phyloP scores from a whole-genome alignment of 106 monocot genomes.

The Dioscorea alata region DNA sequence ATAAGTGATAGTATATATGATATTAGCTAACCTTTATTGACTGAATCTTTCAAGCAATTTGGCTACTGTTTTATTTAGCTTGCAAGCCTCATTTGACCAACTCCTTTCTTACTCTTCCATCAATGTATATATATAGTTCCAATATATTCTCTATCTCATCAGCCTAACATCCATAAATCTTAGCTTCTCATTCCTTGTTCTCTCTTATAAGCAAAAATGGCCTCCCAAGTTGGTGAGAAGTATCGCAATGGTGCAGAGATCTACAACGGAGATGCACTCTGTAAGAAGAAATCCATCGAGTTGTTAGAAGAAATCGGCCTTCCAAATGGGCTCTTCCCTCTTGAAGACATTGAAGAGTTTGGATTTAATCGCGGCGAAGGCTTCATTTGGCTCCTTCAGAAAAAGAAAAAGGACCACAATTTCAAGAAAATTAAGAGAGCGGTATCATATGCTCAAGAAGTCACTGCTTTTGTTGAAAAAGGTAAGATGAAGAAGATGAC shows the following conservation, averaged over 20 bases:
- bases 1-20: too few relatives aligned
- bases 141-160: too few relatives aligned
- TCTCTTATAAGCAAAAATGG: neutral
- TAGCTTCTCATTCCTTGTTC: too few relatives aligned
- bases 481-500: neutral
- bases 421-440: neutral
- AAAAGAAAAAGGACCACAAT: neutral
- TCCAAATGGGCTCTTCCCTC: neutral
- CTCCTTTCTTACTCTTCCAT: too few relatives aligned
- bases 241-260: conserved; percentile 2
- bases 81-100: too few relatives aligned
- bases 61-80: too few relatives aligned
- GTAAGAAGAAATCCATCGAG: neutral
- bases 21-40: too few relatives aligned
- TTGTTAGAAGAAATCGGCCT: conserved; percentile 1
- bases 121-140: too few relatives aligned
- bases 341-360: conserved; percentile 5
- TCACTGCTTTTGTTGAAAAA: neutral
- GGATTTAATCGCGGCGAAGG: neutral
- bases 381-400: neutral
- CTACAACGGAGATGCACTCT: neutral
- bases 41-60: too few relatives aligned
- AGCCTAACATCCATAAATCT: too few relatives aligned
- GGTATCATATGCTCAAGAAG: neutral
- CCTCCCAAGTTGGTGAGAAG: neutral